Base-by-base conservation (phyloP, 768 basidiomycete species). In the Chalciporus chontae region DNA sequence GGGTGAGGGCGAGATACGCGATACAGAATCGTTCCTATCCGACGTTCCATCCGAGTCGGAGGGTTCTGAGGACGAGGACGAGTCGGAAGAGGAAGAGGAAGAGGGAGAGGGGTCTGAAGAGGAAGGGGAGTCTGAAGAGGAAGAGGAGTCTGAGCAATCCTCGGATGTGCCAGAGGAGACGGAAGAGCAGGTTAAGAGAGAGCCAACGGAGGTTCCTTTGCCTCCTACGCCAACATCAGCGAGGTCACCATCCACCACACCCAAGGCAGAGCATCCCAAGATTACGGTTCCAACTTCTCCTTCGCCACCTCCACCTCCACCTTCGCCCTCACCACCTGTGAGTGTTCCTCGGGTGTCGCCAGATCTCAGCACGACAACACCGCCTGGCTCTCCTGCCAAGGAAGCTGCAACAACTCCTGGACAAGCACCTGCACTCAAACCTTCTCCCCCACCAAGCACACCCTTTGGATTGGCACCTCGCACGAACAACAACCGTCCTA, bases 321-420 rank as follows among this genome's bases (percentile, higher is more conserved):
- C 21, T 21, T 59, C 58, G 8, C 44, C 67, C 11, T 56, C 62
- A 29, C 48, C 58, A 15, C 31, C 44, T 48, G 8, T 44, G 48
- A 18, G 50, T 61, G 42, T 54, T 52, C 40, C 56, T 42, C 46
- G 63, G 7, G 53, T 67, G 21, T 66, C 73, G 7, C 66, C 68
- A 8, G 77, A 77, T 42, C 63, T 67, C 26, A 82, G 75, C 53
- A 80, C 81, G 0, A 87, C 85, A 8, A 87, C 85, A 9, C 83
- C 85, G 10, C 83, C 84, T 14, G 79, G 76, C 2, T 81, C 84
- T n/a, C 85, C 85, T 0, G 59, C 66, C 19, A 80, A 75, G 55
- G 70, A 73, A 32, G 48, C 71, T 10, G 41, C 27, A 14, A 24
- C 49, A 17, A 31, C 44, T 17, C 61, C 62, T 13, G 50, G 58